Conservation (phyloP, 2,329 filamentous ascomycete genomes). For the Hypoxylon sp. region DNA sequence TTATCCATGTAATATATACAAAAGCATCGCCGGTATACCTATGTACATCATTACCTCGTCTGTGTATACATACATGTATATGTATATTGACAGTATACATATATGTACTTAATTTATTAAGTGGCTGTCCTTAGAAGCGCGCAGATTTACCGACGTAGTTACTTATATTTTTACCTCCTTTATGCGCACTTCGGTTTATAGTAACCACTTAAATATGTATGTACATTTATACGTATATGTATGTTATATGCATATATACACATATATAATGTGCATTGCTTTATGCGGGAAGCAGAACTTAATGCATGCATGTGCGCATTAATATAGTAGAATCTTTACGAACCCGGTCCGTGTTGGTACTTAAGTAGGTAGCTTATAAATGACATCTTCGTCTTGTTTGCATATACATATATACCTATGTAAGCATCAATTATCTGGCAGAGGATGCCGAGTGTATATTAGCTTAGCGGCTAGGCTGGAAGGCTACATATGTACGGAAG, state of each 20-base stretch:
- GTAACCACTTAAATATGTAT: not conserved
- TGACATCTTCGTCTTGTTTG: too few relatives aligned
- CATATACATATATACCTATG: too few relatives aligned
- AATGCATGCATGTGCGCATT: not conserved
- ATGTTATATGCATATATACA: too few relatives aligned
- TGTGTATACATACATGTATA: too few relatives aligned
- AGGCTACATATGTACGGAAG: too few relatives aligned
- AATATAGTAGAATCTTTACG: not conserved
- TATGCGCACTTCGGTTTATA: not conserved
- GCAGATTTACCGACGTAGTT: too few relatives aligned
- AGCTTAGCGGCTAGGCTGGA: not conserved
- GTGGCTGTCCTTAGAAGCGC: too few relatives aligned
- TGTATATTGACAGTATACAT: not conserved
- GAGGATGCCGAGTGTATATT: not conserved
- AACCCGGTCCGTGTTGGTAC: not conserved
- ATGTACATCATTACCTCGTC: not conserved
- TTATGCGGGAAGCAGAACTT: too few relatives aligned
- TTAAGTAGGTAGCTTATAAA: not conserved
- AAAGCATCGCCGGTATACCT: constrained; percentile 7
- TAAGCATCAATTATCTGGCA: not conserved
- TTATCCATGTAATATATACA: too few relatives aligned
- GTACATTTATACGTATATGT: not conserved
- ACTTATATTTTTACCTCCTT: constrained; percentile 2
- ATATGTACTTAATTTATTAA: too few relatives aligned
- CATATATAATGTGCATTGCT: too few relatives aligned